These are phyloP conservation scores for Cladorrhinum sp. DNA, from an alignment of 2,329 filamentous ascomycete species.

Conservation along the genomic window DNA sequence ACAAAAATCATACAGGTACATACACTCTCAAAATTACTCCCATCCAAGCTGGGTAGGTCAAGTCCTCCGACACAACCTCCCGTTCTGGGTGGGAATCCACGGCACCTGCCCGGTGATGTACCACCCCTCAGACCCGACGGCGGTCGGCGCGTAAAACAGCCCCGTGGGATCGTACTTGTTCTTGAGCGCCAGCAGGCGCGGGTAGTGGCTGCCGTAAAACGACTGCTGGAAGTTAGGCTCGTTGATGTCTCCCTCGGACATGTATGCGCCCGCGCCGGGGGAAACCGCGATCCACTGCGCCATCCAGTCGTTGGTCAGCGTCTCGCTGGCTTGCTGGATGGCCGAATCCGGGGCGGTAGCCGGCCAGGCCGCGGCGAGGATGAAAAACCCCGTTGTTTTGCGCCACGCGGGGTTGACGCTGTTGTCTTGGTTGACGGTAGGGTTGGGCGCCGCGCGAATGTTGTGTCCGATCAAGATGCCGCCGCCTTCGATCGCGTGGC, in stretches of 20 bases:
- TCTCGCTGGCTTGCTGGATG: slow-evolving; percentile 23
- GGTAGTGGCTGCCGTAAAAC: slow-evolving; percentile 19
- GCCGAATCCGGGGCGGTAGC: slow-evolving; percentile 11
- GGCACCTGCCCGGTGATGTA: slow-evolving; percentile 10
- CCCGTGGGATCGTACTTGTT: slow-evolving; percentile 20
- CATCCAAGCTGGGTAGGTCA: no score
- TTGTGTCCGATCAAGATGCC: slow-evolving; percentile 41
- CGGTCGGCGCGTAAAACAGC: slow-evolving; percentile 21
- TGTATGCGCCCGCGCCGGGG: slow-evolving; percentile 17
- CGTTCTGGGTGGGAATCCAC: slow-evolving; percentile 19
- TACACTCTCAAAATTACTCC: no score
- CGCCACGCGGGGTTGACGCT: slow-evolving; percentile 51
- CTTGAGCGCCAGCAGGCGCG: slow-evolving; percentile 19
- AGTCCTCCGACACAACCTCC: slow-evolving; percentile 17
- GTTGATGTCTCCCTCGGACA: slow-evolving; percentile 19
- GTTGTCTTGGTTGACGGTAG: slow-evolving; percentile 35
- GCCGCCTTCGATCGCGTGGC: slow-evolving; percentile 39
- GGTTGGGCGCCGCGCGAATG: slow-evolving; percentile 34
- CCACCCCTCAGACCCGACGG: slow-evolving; percentile 21
- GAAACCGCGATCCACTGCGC: slow-evolving; percentile 27
- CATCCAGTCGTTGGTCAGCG: slow-evolving; percentile 34
- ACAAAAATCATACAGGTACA: no score
- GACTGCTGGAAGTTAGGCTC: slow-evolving; percentile 18
- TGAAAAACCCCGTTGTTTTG: slow-evolving; percentile 37
- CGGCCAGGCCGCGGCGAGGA: slow-evolving; percentile 30